Conservation (phyloP, 495 filamentous ascomycete species). For the Neurospora tetrasperma region DNA sequence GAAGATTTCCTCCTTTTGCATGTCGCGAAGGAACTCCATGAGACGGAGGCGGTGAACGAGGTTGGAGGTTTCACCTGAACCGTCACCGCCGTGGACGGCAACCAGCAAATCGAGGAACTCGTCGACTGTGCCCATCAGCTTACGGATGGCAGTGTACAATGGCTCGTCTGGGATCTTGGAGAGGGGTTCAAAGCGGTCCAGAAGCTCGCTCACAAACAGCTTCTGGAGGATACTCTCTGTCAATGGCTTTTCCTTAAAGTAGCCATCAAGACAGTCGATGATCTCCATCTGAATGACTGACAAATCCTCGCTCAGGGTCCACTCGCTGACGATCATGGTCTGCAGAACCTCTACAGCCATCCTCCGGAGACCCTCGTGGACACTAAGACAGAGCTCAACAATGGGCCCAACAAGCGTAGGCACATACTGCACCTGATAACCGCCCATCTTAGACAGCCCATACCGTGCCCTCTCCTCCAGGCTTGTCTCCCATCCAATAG, state of each 20-base stretch:
- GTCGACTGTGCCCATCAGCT: conserved; percentile 72
- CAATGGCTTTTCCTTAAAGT: conserved; percentile 81
- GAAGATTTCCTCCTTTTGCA: conserved; percentile 96
- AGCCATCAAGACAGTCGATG: conserved; percentile 85
- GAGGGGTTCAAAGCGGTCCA: conserved; percentile 68
- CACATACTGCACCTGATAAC: conserved; percentile 97
- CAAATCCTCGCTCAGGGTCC: conserved; percentile 90
- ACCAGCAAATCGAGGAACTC: conserved; percentile 86
- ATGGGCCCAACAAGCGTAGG: conserved; percentile 84
- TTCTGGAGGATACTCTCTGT: conserved; percentile 87
- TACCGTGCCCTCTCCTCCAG: conserved; percentile 63
- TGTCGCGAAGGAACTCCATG: conserved; percentile 95
- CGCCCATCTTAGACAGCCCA: conserved; percentile 75
- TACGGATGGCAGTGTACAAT: conserved; percentile 64
- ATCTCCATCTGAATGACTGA: conserved; percentile 91
- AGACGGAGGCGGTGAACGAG: conserved; percentile 79
- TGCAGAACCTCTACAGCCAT: conserved; percentile 90
- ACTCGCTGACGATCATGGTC: conserved; percentile 97
- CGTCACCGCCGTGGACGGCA: conserved; percentile 78
- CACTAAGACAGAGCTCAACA: conserved; percentile 87
- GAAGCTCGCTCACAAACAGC: conserved; percentile 78
- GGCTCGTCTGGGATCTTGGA: conserved; percentile 56
- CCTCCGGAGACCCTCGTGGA: conserved; percentile 80
- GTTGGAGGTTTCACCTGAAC: conserved; percentile 62
- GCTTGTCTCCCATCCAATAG: conserved; percentile 92